These are phyloP conservation scores for Naganishia liquefaciens DNA, from an alignment of 1,284 basidiomycete species.

Conservation along the genomic window DNA sequence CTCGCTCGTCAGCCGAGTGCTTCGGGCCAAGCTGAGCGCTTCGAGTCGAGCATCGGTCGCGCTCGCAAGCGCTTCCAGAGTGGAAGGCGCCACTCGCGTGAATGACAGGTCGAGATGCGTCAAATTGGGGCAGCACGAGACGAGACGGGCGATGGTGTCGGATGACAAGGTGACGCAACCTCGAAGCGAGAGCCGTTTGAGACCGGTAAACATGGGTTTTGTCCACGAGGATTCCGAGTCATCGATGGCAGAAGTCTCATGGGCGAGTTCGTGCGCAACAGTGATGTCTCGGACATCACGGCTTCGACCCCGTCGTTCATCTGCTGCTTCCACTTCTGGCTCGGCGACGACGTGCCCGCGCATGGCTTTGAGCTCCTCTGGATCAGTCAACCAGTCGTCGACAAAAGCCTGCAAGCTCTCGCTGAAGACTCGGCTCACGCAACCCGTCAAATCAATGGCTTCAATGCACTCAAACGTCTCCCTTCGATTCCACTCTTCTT, in stretches of 20 bases:
- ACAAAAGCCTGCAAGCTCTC: constrained; percentile 82
- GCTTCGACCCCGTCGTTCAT: constrained; percentile 43
- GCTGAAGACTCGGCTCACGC: constrained; percentile 84
- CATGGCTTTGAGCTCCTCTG: neutral
- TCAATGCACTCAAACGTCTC: constrained; percentile 64
- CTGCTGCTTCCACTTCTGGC: constrained; percentile 32
- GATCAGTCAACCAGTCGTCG: constrained; percentile 61
- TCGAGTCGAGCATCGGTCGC: constrained; percentile 67
- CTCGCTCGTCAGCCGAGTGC: constrained; percentile 76
- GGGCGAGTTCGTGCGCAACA: constrained; percentile 54
- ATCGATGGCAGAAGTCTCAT: neutral
- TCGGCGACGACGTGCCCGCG: neutral
- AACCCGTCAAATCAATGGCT: constrained; percentile 90
- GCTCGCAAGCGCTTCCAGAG: constrained; percentile 55
- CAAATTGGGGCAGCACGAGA: constrained; percentile 55
- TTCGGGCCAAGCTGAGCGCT: constrained; percentile 84
- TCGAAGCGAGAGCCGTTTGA: constrained; percentile 80
- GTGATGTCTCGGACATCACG: constrained; percentile 35
- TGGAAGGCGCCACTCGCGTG: constrained; percentile 69
- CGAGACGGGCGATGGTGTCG: constrained; percentile 72
- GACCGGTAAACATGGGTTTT: constrained; percentile 66
- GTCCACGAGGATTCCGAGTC: constrained; percentile 21
- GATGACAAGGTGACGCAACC: constrained; percentile 76
- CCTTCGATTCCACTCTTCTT: constrained; percentile 61
- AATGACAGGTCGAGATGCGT: constrained; percentile 58